Evolutionary conservation across 192 early-diverging fungal species (phyloP).

Genomic region (Coemansia sp.): DNA sequence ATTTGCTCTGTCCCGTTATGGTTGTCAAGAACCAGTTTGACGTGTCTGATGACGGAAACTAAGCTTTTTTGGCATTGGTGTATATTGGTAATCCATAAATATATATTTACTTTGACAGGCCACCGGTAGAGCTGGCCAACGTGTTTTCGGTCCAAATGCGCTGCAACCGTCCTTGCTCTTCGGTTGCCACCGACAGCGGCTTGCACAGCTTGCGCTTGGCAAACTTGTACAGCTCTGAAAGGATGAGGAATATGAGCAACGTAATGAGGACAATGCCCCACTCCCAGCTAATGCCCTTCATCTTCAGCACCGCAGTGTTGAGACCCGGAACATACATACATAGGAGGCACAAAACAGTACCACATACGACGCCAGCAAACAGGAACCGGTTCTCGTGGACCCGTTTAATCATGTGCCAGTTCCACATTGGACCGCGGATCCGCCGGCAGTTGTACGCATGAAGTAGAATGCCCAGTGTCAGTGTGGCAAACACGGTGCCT

Average conservation of each 20-base stretch:
- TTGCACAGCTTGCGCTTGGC: slow-evolving; percentile 55
- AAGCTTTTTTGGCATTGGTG: neutral
- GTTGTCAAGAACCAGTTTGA: slow-evolving; percentile 55
- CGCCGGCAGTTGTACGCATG: slow-evolving; percentile 78
- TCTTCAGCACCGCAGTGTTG: slow-evolving; percentile 63
- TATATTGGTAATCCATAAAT: neutral
- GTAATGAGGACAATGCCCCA: slow-evolving; percentile 68
- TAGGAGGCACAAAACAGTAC: slow-evolving; percentile 56
- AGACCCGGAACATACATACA: slow-evolving; percentile 69
- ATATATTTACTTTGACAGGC: slow-evolving; percentile 23
- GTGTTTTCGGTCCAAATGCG: slow-evolving; percentile 57
- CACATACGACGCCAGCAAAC: slow-evolving; percentile 46
- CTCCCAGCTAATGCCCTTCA: slow-evolving; percentile 67
- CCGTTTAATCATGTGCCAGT: slow-evolving; percentile 40
- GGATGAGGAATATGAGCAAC: slow-evolving; percentile 60
- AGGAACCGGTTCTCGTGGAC: slow-evolving; percentile 59
- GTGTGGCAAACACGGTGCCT: slow-evolving; percentile 67
- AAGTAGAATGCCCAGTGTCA: slow-evolving; percentile 69
- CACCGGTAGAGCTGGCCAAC: slow-evolving; percentile 25
- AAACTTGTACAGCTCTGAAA: slow-evolving; percentile 71
- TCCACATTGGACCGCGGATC: slow-evolving; percentile 64
- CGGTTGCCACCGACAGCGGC: slow-evolving; percentile 40
- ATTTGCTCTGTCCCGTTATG: slow-evolving; percentile 46
- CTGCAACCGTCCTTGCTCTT: slow-evolving; percentile 47
- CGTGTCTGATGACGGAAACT: slow-evolving; percentile 43